Evolutionary conservation across 1,284 basidiomycete species (phyloP), one percentile per base, ranked within the genome.

Genomic region (Trichosporon ovoides): DNA sequence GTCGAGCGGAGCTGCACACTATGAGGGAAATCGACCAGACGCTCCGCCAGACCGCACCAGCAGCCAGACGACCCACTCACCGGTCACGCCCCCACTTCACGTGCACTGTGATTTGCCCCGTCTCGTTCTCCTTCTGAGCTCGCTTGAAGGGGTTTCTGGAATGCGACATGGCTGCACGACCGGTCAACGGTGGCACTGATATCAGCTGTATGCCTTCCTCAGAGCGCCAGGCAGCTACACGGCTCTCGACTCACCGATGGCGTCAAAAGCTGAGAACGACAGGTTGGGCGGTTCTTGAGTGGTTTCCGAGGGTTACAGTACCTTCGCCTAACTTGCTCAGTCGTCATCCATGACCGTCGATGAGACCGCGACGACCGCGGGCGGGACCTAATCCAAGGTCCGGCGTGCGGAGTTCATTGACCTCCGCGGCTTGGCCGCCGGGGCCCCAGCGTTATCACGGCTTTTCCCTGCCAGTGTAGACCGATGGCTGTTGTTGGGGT

Each of bases 141-240:
- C 74, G 63, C 38, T 73, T 63, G 57, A 76, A 76, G 12, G 74
- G 74, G 58, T 76, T 76, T 53, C 69, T 68, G 66, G 75, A 72
- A 58, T 72, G 55, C 19, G 35, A 40, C 59, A 60, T 60, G 35
- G 56, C 49, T 38, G 55, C 53, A 22, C 59, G 59, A 35, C 53
- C 55, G 36, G 54, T 34, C 13, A 60, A 37, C 18, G 59, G 59
- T 35, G 56, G 56, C 43, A 48, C 43, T 48, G 43, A 16, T 14
- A 22, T 48, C 24, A 48, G 43, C 43, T 28, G 12, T 31, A 9
- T 9, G 5, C 5, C 28, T 31, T 31, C 9, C 28, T 5, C 4
- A 9, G 28, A 9, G 4, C 9, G 28, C 11, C 10, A 3, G 13
- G 2, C 2, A 2, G n/a, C n/a, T n/a, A n/a, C n/a, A n/a, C n/a